A percentile compares a stretch with the other conserved stretches of the same genome.
These are phyloP conservation scores for Sclerotiophoma versabilis DNA, from an alignment of 2,329 filamentous ascomycete genomes.

Conservation along the genomic window DNA sequence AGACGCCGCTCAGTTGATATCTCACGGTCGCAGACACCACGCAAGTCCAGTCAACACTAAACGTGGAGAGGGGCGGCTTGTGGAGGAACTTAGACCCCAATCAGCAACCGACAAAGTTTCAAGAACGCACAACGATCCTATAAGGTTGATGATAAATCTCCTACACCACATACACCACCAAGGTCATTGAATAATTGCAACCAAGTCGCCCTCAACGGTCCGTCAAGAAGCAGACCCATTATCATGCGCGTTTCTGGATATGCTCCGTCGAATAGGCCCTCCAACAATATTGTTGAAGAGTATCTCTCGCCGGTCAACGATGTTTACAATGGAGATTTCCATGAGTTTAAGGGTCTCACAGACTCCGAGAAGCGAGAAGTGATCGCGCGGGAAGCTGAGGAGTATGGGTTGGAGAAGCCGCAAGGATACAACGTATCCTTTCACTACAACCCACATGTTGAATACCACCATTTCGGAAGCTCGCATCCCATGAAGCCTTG, in stretches of 20 bases:
- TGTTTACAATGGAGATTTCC: conserved; percentile 35
- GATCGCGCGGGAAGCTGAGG: conserved; percentile 61
- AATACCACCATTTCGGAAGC: conserved; percentile 95
- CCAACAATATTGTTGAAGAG: conserved; percentile 46
- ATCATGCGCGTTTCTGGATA: conserved; percentile 32
- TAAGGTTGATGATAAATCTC: too few relatives aligned
- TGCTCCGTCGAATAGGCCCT: conserved; percentile 24
- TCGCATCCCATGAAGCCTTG: conserved; percentile 99
- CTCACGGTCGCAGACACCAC: neutral
- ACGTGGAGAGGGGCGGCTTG: conserved; percentile 8
- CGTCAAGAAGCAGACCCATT: neutral
- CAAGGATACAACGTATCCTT: conserved; percentile 92
- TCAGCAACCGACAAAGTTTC: neutral
- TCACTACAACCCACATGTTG: conserved; percentile 93
- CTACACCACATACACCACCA: neutral
- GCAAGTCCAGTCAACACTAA: neutral
- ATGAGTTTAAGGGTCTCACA: conserved; percentile 41
- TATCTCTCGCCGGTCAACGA: conserved; percentile 41
- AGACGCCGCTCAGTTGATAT: neutral
- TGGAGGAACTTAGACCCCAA: conserved; percentile 9
- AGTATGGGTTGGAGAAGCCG: conserved; percentile 76
- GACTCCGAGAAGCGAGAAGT: conserved; percentile 56
- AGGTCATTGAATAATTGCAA: neutral
- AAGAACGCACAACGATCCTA: neutral
- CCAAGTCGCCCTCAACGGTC: neutral